Percentiles rank a stretch among this genome's conserved stretches.
phyloP scores from a whole-genome alignment of 2,329 filamentous ascomycete species.

The Sarocladium kiliense region DNA sequence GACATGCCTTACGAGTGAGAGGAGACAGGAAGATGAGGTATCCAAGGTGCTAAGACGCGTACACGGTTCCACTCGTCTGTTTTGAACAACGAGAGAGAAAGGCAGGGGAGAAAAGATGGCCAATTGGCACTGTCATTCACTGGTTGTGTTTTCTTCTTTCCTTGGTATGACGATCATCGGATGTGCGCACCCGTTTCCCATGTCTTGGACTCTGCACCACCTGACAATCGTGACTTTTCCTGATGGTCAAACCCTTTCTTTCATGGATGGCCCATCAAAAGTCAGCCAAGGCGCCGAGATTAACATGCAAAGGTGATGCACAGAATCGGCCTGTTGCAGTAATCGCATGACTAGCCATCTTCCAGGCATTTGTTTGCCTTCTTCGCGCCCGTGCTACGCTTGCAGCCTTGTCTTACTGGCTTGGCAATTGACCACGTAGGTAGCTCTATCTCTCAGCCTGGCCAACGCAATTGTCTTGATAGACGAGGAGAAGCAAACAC shows the following conservation, averaged over 20 bases:
- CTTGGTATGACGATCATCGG: neutral
- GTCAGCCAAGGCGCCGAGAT: too few relatives aligned
- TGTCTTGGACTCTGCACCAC: neutral
- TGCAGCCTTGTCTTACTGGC: conserved; percentile 4
- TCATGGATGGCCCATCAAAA: too few relatives aligned
- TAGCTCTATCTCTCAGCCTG: neutral
- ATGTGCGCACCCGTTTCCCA: neutral
- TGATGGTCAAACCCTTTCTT: too few relatives aligned
- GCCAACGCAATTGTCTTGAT: neutral
- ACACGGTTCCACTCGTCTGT: neutral
- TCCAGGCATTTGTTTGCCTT: neutral
- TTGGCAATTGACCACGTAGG: neutral
- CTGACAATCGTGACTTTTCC: too few relatives aligned
- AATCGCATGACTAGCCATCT: neutral
- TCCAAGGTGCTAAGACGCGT: neutral
- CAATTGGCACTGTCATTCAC: neutral
- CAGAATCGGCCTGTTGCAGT: neutral
- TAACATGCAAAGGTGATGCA: too few relatives aligned
- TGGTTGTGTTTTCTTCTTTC: too few relatives aligned
- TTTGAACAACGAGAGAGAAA: too few relatives aligned
- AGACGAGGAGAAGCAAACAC: neutral
- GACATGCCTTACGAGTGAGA: too few relatives aligned
- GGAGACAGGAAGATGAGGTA: neutral
- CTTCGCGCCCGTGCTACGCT: neutral
- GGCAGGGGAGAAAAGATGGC: too few relatives aligned